phyloP scores from a whole-genome alignment of 2,329 filamentous ascomycete genomes.

The Teratosphaeria destructans region DNA sequence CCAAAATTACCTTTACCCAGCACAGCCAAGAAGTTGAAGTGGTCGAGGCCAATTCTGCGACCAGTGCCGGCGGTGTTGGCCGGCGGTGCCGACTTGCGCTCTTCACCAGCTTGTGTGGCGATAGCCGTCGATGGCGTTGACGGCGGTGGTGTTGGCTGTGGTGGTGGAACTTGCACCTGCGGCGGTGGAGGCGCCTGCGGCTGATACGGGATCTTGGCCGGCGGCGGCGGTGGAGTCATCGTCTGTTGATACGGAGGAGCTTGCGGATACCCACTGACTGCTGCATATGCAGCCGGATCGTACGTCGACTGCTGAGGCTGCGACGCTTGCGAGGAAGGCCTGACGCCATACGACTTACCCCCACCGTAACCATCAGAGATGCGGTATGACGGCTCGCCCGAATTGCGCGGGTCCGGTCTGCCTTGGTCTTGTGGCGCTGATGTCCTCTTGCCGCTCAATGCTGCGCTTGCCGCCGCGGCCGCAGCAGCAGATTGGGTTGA shows the following conservation, averaged over 20 bases:
- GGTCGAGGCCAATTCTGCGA: conserved; percentile 83
- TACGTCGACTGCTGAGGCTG: conserved; percentile 51
- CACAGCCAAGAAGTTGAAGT: conserved; percentile 98
- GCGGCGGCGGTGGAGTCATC: conserved; percentile 41
- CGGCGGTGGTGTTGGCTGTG: conserved; percentile 25
- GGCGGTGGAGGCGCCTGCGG: conserved; percentile 36
- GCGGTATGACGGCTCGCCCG: conserved; percentile 13
- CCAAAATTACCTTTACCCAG: conserved; percentile 98
- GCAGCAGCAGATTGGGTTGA: conserved; percentile 39
- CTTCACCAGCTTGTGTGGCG: conserved; percentile 21
- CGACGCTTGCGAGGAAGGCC: conserved; percentile 20
- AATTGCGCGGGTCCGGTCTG: conserved; percentile 3
- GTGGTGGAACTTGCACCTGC: conserved; percentile 31
- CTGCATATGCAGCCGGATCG: conserved; percentile 66
- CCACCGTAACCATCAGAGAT: conserved; percentile 26
- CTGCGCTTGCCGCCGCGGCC: conserved; percentile 36
- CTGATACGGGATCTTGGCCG: conserved; percentile 39
- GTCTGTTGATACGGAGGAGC: conserved; percentile 24
- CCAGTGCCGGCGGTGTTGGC: conserved; percentile 61
- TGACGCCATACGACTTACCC: conserved; percentile 10
- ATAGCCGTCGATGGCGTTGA: conserved; percentile 21
- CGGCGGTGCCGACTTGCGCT: conserved; percentile 54
- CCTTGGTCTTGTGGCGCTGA: conserved; percentile 26
- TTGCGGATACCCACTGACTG: conserved; percentile 25
- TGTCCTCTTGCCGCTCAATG: conserved; percentile 30